Evolutionary conservation across 306 rosid species (phyloP).

Genomic region (Casuarina glauca): DNA sequence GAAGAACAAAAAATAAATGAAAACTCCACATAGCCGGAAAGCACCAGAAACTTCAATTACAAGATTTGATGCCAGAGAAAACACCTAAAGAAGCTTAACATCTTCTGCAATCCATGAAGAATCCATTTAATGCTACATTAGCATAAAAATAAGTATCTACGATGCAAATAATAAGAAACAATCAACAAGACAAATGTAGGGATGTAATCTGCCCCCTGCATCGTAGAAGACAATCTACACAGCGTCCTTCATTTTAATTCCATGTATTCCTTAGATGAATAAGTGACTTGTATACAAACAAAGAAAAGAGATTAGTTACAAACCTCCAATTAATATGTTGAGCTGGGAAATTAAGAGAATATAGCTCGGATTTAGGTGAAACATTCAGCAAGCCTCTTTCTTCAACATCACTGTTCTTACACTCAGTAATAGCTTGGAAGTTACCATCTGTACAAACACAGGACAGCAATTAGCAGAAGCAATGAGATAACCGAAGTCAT

Average conservation of each 20-base stretch:
- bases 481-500: neutral
- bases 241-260: neutral
- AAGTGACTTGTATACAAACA: neutral
- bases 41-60: neutral
- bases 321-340: conserved; percentile 59
- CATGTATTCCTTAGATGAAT: neutral
- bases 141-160: conserved; percentile 7
- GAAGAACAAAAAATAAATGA: conserved; percentile 17
- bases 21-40: no score
- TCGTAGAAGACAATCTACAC: neutral
- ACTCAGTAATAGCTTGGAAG: conserved; percentile 20
- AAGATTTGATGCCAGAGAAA: conserved; percentile 14
- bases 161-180: conserved; percentile 4
- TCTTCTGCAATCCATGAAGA: neutral
- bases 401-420: conserved; percentile 23
- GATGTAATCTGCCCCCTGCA: neutral
- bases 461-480: conserved; percentile 12
- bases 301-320: conserved; percentile 35
- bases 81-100: neutral
- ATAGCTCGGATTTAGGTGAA: conserved; percentile 18
- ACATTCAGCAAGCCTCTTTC: conserved; percentile 26
- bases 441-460: conserved; percentile 31
- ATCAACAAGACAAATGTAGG: neutral
- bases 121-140: neutral
- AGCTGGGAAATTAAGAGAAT: conserved; percentile 44